Percentiles rank a stretch among this genome's conserved stretches.
These are phyloP conservation scores for Coemansia sp. DNA, from an alignment of 192 early-diverging fungal species.

Conservation along the genomic window DNA sequence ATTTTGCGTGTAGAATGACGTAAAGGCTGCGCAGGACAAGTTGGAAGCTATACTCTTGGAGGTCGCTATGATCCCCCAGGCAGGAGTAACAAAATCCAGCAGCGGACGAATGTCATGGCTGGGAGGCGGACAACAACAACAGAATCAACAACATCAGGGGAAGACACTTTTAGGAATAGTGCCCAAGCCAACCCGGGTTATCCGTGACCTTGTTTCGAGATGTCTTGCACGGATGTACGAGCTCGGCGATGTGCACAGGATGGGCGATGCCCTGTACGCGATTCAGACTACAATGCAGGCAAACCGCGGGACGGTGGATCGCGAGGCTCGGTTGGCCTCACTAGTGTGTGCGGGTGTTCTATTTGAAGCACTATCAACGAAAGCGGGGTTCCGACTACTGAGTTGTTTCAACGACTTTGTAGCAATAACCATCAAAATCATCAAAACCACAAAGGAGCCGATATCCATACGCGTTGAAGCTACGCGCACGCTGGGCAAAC, in stretches of 20 bases:
- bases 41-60: slow-evolving; percentile 71
- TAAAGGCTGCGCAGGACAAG: slow-evolving; percentile 66
- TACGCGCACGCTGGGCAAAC: slow-evolving; percentile 60
- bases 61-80: slow-evolving; percentile 66
- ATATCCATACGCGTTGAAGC: slow-evolving; percentile 70
- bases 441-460: slow-evolving; percentile 33
- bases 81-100: slow-evolving; percentile 58
- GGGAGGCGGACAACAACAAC: slow-evolving; percentile 63
- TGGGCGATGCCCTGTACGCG: slow-evolving; percentile 36
- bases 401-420: slow-evolving; percentile 55
- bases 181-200: slow-evolving; percentile 32
- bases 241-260: slow-evolving; percentile 34
- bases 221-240: slow-evolving; percentile 38
- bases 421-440: slow-evolving; percentile 14
- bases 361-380: slow-evolving; percentile 65
- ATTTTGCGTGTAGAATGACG: slow-evolving; percentile 45
- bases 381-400: slow-evolving; percentile 50
- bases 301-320: slow-evolving; percentile 4
- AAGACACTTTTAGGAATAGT: slow-evolving; percentile 25
- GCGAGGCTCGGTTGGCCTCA: slow-evolving; percentile 50
- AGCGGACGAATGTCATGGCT: slow-evolving; percentile 66
- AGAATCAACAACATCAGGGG: slow-evolving; percentile 53
- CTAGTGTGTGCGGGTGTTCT: slow-evolving; percentile 76
- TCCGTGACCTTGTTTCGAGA: slow-evolving; percentile 36
- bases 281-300: slow-evolving; percentile 25